Conservation (phyloP, 2,329 filamentous ascomycete species). For the Verticillium dahliae region DNA sequence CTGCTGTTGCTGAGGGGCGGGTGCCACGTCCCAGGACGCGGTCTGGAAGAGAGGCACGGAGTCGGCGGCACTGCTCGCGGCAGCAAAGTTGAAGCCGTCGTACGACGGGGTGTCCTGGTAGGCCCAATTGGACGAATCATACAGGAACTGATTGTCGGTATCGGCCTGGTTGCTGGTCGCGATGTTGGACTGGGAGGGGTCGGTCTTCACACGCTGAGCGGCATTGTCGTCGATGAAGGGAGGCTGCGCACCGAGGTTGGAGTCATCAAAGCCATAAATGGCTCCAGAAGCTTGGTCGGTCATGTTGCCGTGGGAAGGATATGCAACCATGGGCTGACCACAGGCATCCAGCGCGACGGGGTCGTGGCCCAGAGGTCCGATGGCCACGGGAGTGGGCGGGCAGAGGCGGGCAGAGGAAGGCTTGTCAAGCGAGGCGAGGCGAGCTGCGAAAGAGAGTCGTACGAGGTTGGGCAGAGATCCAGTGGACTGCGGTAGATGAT, state of each 20-base stretch:
- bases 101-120: conserved; percentile 42
- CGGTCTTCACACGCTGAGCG: conserved; percentile 10
- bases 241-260: conserved; percentile 21
- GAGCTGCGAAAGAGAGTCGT: not conserved
- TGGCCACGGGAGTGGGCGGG: conserved; percentile 5
- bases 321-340: conserved; percentile 15
- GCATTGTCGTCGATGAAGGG: conserved; percentile 25
- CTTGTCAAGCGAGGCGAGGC: not conserved
- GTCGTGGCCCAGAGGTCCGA: not conserved
- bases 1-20: conserved; percentile 25
- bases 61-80: conserved; percentile 27
- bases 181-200: conserved; percentile 10
- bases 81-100: conserved; percentile 27
- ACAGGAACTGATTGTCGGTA: conserved; percentile 21
- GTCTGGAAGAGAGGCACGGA: conserved; percentile 23
- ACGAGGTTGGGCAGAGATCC: not conserved
- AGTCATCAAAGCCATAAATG: conserved; percentile 39
- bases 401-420: not conserved
- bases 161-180: conserved; percentile 20
- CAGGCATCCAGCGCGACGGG: not conserved
- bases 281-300: conserved; percentile 32
- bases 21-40: conserved; percentile 26
- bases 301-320: conserved; percentile 21
- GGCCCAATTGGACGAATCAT: conserved; percentile 36
- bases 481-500: not conserved